These are phyloP conservation scores for Candida germanica DNA, from an alignment of 805 yeast species.

Conservation along the genomic window DNA sequence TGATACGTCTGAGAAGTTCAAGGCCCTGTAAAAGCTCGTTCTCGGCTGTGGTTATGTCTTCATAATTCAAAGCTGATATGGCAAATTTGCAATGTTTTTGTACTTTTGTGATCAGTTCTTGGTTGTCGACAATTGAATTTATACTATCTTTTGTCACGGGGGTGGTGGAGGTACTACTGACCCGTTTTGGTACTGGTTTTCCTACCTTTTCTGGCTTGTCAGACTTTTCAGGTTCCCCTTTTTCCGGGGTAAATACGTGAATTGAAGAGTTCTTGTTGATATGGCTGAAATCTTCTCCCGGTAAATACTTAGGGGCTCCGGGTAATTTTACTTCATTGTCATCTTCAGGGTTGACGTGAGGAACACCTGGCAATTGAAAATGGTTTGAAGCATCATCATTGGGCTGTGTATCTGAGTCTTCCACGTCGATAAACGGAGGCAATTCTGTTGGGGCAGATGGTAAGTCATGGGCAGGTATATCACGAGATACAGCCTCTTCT, in stretches of 20 bases:
- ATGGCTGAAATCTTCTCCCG: constrained; percentile 35
- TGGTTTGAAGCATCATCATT: background rate
- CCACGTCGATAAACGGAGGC: background rate
- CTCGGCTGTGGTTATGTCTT: constrained; percentile 67
- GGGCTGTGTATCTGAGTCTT: background rate
- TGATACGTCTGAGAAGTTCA: constrained; percentile 28
- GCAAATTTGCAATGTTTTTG: constrained; percentile 76
- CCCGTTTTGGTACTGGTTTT: background rate
- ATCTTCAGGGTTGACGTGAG: constrained; percentile 31
- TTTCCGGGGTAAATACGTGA: constrained; percentile 21
- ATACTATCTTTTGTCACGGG: constrained; percentile 37
- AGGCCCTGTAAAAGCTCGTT: constrained; percentile 56
- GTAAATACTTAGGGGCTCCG: constrained; percentile 41
- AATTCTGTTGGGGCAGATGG: constrained; percentile 11
- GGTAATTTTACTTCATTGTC: constrained; percentile 32
- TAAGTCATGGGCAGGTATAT: background rate
- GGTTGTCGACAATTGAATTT: constrained; percentile 47
- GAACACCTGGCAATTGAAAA: constrained; percentile 35
- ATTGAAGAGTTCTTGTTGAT: constrained; percentile 39
- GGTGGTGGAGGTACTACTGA: background rate
- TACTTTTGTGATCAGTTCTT: constrained; percentile 54
- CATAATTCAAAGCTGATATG: constrained; percentile 74
- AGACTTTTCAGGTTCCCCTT: background rate
- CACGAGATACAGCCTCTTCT: background rate
- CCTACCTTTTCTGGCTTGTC: background rate